Evolutionary conservation across 805 yeast species (phyloP).

Genomic region (Candida bentonensis): DNA sequence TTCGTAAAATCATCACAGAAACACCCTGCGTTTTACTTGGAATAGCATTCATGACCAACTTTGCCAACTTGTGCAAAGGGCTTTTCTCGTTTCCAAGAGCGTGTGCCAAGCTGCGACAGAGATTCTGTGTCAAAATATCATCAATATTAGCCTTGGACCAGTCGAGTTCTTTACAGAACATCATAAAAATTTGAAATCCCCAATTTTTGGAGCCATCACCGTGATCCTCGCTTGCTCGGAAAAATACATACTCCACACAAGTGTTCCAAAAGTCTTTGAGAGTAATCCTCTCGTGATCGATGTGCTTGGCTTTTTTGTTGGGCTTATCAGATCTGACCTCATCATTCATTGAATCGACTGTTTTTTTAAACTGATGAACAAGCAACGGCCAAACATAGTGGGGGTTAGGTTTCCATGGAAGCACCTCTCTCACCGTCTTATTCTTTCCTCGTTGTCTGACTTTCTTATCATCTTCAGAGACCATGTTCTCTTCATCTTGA

Average conservation of each 20-base stretch:
- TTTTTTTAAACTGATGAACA: slow-evolving; percentile 24
- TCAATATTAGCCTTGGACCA: slow-evolving; percentile 11
- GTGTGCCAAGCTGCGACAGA: slow-evolving; percentile 59
- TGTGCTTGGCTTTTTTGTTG: slow-evolving; percentile 25
- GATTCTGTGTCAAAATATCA: slow-evolving; percentile 28
- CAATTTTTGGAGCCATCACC: slow-evolving; percentile 77
- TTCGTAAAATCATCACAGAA: too few species aligned
- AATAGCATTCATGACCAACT: slow-evolving; percentile 28
- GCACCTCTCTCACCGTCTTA: too few species aligned
- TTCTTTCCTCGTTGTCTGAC: too few species aligned
- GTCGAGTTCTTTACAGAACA: slow-evolving; percentile 26
- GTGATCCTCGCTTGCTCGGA: slow-evolving; percentile 56
- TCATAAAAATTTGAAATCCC: slow-evolving; percentile 64
- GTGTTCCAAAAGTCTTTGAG: slow-evolving; percentile 64
- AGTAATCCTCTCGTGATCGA: slow-evolving; percentile 18
- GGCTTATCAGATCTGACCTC: slow-evolving; percentile 19
- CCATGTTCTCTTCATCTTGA: slow-evolving; percentile 13
- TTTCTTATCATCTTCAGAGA: too few species aligned
- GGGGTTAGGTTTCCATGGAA: slow-evolving; percentile 14
- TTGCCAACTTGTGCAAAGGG: slow-evolving; percentile 52
- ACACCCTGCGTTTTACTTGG: too few species aligned
- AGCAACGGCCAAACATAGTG: slow-evolving; percentile 27
- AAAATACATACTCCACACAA: slow-evolving; percentile 68
- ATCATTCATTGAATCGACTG: slow-evolving; percentile 6
- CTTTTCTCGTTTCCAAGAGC: slow-evolving; percentile 59